phyloP scores from a whole-genome alignment of 2,329 filamentous ascomycete species.

The Apiospora malaysiana region DNA sequence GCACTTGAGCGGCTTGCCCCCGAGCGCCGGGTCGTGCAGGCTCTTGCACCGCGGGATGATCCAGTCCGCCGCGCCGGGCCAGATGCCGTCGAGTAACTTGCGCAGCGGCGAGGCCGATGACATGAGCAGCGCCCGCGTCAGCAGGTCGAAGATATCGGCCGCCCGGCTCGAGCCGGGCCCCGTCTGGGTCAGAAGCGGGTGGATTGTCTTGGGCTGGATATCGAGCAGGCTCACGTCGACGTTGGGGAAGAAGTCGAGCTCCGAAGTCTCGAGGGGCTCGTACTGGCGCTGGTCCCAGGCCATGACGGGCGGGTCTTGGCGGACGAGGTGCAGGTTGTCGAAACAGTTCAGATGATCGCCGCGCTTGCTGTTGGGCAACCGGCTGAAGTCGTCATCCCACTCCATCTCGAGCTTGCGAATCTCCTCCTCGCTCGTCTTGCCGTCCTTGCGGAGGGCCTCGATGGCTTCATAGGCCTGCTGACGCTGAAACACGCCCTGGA shows the following conservation, averaged over 20 bases:
- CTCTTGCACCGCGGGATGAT: conserved; percentile 55
- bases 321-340: conserved; percentile 61
- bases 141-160: conserved; percentile 60
- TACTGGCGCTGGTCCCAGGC: conserved; percentile 73
- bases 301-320: conserved; percentile 57
- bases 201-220: conserved; percentile 64
- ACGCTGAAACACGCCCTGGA: conserved; percentile 39
- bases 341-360: conserved; percentile 47
- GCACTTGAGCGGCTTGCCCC: conserved; percentile 48
- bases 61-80: conserved; percentile 64
- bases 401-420: conserved; percentile 8
- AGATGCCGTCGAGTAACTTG: conserved; percentile 57
- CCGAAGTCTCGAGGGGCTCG: conserved; percentile 68
- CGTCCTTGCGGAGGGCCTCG: neutral
- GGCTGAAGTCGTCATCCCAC: conserved; percentile 8
- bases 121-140: conserved; percentile 50
- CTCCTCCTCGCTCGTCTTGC: conserved; percentile 21
- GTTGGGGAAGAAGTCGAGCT: conserved; percentile 71
- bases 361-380: conserved; percentile 40
- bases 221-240: conserved; percentile 66
- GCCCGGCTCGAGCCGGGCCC: conserved; percentile 47
- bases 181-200: conserved; percentile 53
- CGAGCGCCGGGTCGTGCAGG: conserved; percentile 51
- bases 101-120: conserved; percentile 43
- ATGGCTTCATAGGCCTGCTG: conserved; percentile 21